These are phyloP conservation scores for Neurospora terricola DNA, from an alignment of 495 filamentous ascomycete genomes.

Conservation along the genomic window DNA sequence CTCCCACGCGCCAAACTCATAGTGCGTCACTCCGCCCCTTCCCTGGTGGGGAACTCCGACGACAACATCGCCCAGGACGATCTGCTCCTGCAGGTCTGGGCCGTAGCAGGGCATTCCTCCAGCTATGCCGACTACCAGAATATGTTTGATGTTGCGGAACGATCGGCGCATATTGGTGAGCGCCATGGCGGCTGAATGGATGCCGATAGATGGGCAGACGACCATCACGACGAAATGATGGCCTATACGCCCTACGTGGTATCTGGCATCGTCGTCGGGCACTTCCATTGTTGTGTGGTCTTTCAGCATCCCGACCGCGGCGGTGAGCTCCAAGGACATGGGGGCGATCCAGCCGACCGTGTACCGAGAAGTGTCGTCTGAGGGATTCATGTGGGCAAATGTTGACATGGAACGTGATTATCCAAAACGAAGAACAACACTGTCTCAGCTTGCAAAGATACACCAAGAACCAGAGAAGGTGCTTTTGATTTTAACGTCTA, in stretches of 20 bases:
- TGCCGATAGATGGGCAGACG: neutral
- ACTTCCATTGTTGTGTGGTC: slow-evolving; percentile 1
- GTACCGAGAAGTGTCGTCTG: slow-evolving; percentile 11
- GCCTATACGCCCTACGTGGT: neutral
- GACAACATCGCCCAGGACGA: slow-evolving; percentile 23
- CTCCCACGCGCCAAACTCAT: slow-evolving; percentile 13
- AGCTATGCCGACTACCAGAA: slow-evolving; percentile 42
- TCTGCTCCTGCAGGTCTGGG: slow-evolving; percentile 19
- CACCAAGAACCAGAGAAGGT: too few species aligned
- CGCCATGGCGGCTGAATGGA: slow-evolving; percentile 16
- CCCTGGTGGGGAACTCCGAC: slow-evolving; percentile 9
- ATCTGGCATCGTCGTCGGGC: neutral
- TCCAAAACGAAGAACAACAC: neutral
- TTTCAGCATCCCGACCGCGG: slow-evolving; percentile 38
- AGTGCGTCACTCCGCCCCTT: slow-evolving; percentile 20
- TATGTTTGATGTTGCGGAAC: slow-evolving; percentile 32
- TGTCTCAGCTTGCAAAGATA: too few species aligned
- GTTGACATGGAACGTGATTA: neutral
- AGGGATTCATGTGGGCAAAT: neutral
- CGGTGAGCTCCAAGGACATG: slow-evolving; percentile 32
- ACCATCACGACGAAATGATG: neutral
- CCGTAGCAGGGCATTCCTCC: slow-evolving; percentile 20
- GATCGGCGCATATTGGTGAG: slow-evolving; percentile 23
- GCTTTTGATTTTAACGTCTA: too few species aligned
- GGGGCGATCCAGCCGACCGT: slow-evolving; percentile 44